Conservation (phyloP, 2,329 filamentous ascomycete species). For the Sporothrix mexicana region DNA sequence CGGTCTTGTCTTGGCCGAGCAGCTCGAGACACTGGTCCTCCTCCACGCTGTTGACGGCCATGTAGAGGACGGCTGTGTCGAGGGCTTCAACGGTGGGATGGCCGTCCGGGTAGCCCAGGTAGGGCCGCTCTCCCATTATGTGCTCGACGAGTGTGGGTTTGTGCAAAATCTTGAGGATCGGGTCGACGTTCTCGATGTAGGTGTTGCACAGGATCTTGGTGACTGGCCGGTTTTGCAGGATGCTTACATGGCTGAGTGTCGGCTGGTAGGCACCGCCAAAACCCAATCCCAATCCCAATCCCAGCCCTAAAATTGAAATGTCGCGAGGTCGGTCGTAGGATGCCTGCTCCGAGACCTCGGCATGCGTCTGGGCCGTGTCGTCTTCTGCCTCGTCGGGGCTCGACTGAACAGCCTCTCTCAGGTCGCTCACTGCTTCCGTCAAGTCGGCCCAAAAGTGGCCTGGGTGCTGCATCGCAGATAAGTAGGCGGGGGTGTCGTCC, state of each 20-base stretch:
- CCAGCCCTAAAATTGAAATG: not conserved
- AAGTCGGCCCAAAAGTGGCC: conserved; percentile 30
- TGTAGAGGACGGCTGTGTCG: conserved; percentile 4
- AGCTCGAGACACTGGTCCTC: conserved; percentile 23
- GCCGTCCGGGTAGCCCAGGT: conserved; percentile 39
- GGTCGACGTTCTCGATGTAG: conserved; percentile 40
- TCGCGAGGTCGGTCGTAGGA: not conserved
- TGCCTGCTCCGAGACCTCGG: not conserved
- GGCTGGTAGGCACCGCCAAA: not conserved
- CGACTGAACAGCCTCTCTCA: conserved; percentile 19
- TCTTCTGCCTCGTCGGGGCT: conserved; percentile 2
- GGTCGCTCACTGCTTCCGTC: conserved; percentile 20
- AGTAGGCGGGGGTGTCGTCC: too few species aligned
- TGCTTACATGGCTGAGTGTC: not conserved
- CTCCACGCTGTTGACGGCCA: conserved; percentile 23
- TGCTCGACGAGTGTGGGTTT: conserved; percentile 37
- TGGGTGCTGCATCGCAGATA: conserved; percentile 4
- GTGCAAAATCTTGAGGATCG: conserved; percentile 41
- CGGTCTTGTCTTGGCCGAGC: not conserved
- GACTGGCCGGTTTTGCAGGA: not conserved
- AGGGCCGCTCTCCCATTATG: conserved; percentile 39
- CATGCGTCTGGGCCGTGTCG: not conserved
- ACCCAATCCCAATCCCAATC: not conserved
- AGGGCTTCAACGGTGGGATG: conserved; percentile 34
- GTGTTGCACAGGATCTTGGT: conserved; percentile 36